Evolutionary conservation across 805 yeast species (phyloP).

Genomic region (Pichia cabralensis): DNA sequence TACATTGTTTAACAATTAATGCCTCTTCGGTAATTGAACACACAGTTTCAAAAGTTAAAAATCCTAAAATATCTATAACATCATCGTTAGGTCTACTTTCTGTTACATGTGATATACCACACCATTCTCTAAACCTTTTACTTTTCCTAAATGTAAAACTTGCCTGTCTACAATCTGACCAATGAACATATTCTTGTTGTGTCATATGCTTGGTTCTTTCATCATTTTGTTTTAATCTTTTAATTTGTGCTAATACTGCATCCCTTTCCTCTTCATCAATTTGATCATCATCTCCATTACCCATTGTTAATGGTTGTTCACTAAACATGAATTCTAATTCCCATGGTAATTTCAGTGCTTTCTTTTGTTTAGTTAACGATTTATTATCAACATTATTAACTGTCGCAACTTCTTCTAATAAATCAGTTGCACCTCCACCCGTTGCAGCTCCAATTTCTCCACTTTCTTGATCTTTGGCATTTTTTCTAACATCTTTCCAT

Average conservation of each 20-base stretch:
- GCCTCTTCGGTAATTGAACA: slow-evolving; percentile 93
- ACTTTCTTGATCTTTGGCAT: slow-evolving; percentile 48
- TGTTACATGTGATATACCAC: slow-evolving; percentile 71
- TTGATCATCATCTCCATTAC: slow-evolving; percentile 38
- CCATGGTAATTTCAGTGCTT: slow-evolving; percentile 87
- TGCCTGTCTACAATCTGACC: slow-evolving; percentile 98
- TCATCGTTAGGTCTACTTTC: slow-evolving; percentile 94
- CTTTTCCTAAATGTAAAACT: slow-evolving; percentile 90
- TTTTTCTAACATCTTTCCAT: slow-evolving; percentile 94
- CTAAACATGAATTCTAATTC: slow-evolving; percentile 88
- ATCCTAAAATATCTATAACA: slow-evolving; percentile 91
- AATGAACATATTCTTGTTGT: slow-evolving; percentile 92
- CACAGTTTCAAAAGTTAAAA: slow-evolving; percentile 91
- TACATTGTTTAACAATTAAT: slow-evolving; percentile 56
- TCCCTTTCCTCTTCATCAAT: slow-evolving; percentile 82
- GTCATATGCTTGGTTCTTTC: slow-evolving; percentile 92
- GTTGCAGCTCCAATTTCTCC: slow-evolving; percentile 31
- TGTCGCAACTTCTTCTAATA: slow-evolving; percentile 25
- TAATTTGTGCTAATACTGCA: slow-evolving; percentile 79
- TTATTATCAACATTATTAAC: slow-evolving; percentile 27
- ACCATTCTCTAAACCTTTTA: slow-evolving; percentile 95
- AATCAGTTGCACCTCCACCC: slow-evolving; percentile 26
- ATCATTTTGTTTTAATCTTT: slow-evolving; percentile 84
- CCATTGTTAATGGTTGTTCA: slow-evolving; percentile 66
- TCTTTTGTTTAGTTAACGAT: slow-evolving; percentile 44